Evolutionary conservation across 768 basidiomycete species (phyloP).

Genomic region (Bullera alba): DNA sequence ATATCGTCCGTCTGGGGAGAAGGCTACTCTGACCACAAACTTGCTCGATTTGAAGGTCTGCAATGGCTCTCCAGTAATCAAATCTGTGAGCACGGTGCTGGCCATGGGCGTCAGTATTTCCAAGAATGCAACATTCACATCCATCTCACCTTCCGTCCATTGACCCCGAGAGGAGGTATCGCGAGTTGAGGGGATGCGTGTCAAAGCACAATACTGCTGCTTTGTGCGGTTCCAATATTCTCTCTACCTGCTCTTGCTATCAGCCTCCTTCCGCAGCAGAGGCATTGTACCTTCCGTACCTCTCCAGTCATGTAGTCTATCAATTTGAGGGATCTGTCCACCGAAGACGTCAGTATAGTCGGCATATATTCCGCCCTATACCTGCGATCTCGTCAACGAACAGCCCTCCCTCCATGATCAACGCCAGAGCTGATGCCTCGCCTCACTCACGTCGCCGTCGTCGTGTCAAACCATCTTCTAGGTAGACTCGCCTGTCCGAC

Average conservation of each 20-base stretch:
- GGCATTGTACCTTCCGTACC: constrained; percentile 11
- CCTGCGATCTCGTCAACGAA: constrained; percentile 7
- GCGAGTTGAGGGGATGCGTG: constrained; percentile 27
- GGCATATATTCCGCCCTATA: constrained; percentile 17
- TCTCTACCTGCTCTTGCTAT: constrained; percentile 25
- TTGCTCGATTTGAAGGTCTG: constrained; percentile 39
- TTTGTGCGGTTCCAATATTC: constrained; percentile 32
- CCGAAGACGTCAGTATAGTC: constrained; percentile 34
- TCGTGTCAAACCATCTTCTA: constrained; percentile 32
- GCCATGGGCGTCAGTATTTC: background rate
- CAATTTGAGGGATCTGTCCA: constrained; percentile 39
- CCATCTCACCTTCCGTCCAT: constrained; percentile 44
- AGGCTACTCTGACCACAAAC: constrained; percentile 36
- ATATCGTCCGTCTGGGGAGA: constrained; percentile 33
- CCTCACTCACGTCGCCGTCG: constrained; percentile 28
- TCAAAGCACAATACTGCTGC: constrained; percentile 39
- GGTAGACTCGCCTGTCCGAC: constrained; percentile 20
- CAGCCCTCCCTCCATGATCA: background rate
- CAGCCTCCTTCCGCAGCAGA: no score
- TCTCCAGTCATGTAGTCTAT: constrained; percentile 35
- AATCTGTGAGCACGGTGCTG: constrained; percentile 35
- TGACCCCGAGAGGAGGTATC: constrained; percentile 41
- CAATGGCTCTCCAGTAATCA: constrained; percentile 31
- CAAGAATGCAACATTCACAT: background rate
- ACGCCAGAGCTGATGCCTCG: background rate